These are phyloP conservation scores for Periconia digitata DNA, from an alignment of 2,329 filamentous ascomycete species.

Conservation along the genomic window DNA sequence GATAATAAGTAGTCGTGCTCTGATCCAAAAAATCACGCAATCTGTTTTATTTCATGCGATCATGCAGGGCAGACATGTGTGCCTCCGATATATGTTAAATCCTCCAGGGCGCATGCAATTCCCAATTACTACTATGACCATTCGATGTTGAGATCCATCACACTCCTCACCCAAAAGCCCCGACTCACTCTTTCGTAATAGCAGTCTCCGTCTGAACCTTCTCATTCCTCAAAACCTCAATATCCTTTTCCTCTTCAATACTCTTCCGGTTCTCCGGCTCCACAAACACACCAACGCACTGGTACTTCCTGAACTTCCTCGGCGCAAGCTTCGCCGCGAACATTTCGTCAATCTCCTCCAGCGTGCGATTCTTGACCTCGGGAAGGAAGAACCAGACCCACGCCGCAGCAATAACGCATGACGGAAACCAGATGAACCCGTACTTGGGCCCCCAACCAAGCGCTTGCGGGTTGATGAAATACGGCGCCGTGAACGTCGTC, in stretches of 20 bases:
- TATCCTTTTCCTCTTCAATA: slow-evolving; percentile 26
- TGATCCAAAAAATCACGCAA: too few relatives aligned
- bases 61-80: too few relatives aligned
- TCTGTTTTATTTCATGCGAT: too few relatives aligned
- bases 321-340: slow-evolving; percentile 46
- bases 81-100: too few relatives aligned
- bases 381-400: slow-evolving; percentile 52
- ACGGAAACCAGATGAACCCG: slow-evolving; percentile 57
- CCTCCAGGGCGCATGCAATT: too few relatives aligned
- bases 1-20: too few relatives aligned
- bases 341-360: slow-evolving; percentile 61
- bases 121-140: too few relatives aligned
- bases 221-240: slow-evolving; percentile 26
- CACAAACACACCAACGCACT: slow-evolving; percentile 26
- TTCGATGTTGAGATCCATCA: too few relatives aligned
- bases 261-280: slow-evolving; percentile 22
- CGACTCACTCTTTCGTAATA: slow-evolving; percentile 22
- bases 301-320: slow-evolving; percentile 47
- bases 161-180: background rate
- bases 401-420: slow-evolving; percentile 31
- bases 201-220: slow-evolving; percentile 28
- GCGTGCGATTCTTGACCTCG: slow-evolving; percentile 56
- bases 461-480: slow-evolving; percentile 59
- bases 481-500: slow-evolving; percentile 60
- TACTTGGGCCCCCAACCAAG: slow-evolving; percentile 62